Evolutionary conservation across 768 basidiomycete species (phyloP), one percentile per base, ranked within the genome.

Genomic region (Hemileccinum rubropunctum): DNA sequence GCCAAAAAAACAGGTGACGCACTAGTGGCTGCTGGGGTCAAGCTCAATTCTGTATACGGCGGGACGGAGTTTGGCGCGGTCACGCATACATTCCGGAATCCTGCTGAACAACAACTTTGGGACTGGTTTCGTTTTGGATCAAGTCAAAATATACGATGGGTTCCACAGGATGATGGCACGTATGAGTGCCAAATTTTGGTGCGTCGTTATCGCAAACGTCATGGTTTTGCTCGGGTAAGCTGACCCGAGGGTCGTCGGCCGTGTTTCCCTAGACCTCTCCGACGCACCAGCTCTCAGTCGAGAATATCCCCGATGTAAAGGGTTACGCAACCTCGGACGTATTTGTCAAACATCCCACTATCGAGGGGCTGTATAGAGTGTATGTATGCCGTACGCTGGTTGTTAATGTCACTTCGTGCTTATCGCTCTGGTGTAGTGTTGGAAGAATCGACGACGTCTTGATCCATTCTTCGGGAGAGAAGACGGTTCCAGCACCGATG

Each of bases 261-360:
- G 27, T 41, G 15, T 38, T 26, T 50, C 5, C 47, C 14, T 18
- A 73, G 72, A 58, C 58, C 11, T 59, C 44, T 21, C 53, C 65
- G 5, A 68, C 42, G 4, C 65, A 70, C 48, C 55, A 58, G 13
- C 51, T 63, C 1, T 58, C 65, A 3, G 56, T 70, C 3, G 65
- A 70, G 23, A 76, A 76, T 42, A 21, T 75, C 5, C 51, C 57
- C 3, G 69, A 78, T 32, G 61, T 64, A 5, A 60, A 56, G 36
- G 76, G 76, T 12, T 78, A 77, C 42, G 71, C 71, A 2, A 76
- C 71, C 11, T 71, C 69, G 3, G 78, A 79, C 59, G 56, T 76
- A 7, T 76, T 73, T 52, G 47, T 69, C 30, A 66, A 63, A 21
- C 78, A 80, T 51, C 75, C 78, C 1, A 73, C 70, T 6, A 70